Conservation (phyloP, 305 asterid genomes). For the Rubia balearica region DNA sequence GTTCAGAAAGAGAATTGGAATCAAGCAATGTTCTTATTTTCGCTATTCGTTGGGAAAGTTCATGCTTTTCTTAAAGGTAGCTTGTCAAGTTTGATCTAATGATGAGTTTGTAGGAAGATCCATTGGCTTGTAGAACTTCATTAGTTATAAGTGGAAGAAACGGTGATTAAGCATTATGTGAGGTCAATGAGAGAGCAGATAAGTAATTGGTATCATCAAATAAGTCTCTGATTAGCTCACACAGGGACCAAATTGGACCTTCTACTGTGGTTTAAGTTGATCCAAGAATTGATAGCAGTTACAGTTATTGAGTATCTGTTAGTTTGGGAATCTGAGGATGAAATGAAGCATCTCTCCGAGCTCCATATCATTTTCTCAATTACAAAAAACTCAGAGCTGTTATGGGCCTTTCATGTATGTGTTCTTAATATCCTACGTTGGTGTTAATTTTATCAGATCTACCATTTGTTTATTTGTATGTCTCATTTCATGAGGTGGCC, state of each 20-base stretch:
- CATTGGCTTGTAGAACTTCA: not conserved
- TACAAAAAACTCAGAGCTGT: not conserved
- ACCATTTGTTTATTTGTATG: conserved; percentile 7
- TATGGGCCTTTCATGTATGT: not conserved
- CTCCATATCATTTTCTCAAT: not conserved
- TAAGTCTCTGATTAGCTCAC: not conserved
- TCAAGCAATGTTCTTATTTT: not conserved
- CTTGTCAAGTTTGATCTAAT: not conserved
- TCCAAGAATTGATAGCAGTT: not conserved
- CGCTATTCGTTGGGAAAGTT: not conserved
- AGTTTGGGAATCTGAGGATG: not conserved
- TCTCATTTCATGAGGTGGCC: conserved; percentile 12
- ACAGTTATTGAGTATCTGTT: too few species aligned
- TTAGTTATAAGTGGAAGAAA: not conserved
- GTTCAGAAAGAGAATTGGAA: not conserved
- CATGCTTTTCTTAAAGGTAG: not conserved
- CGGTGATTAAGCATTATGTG: not conserved
- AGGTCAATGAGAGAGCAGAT: not conserved
- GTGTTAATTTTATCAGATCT: not conserved
- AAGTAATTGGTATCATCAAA: not conserved
- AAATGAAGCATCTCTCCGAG: not conserved
- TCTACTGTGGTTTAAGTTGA: not conserved
- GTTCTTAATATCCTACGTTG: not conserved
- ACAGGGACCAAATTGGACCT: not conserved
- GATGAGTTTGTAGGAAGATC: not conserved